Conservation (phyloP, 352 stramenopile genomes). For the Elongisporangium senticosum region DNA sequence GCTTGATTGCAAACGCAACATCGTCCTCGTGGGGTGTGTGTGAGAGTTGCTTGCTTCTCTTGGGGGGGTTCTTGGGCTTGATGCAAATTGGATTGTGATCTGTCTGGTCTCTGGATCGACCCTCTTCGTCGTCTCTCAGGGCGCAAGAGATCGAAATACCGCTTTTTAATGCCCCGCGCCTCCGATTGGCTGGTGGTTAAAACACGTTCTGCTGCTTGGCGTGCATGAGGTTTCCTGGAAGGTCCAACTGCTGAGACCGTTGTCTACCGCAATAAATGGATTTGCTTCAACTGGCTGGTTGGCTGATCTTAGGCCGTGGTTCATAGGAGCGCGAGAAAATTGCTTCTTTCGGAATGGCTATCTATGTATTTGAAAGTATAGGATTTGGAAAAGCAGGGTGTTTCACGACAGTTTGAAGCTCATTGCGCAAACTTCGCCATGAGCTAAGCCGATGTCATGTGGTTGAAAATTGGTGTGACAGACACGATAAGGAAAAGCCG, state of each 20-base stretch:
- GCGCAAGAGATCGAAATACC: background rate
- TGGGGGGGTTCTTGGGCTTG: background rate
- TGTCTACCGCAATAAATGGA: background rate
- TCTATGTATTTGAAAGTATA: too few relatives aligned
- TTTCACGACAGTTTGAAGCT: too few relatives aligned
- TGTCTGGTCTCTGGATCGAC: background rate
- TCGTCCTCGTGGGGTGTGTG: background rate
- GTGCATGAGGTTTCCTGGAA: background rate
- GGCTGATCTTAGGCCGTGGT: too few relatives aligned
- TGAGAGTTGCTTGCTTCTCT: background rate
- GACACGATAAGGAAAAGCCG: too few relatives aligned
- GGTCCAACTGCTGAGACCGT: background rate
- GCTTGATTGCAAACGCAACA: slow-evolving; percentile 7
- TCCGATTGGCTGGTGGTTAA: background rate
- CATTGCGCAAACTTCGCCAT: too few relatives aligned
- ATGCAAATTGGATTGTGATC: slow-evolving; percentile 7
- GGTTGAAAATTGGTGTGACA: too few relatives aligned
- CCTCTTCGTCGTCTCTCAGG: too few relatives aligned
- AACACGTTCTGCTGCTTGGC: background rate
- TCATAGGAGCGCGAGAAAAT: too few relatives aligned
- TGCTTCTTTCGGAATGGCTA: too few relatives aligned
- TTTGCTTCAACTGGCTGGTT: too few relatives aligned
- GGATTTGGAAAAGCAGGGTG: too few relatives aligned
- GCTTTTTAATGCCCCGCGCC: background rate
- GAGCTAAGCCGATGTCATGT: too few relatives aligned